These are phyloP conservation scores for Aureobasidium sp. DNA, from an alignment of 2,329 filamentous ascomycete genomes.

Conservation along the genomic window DNA sequence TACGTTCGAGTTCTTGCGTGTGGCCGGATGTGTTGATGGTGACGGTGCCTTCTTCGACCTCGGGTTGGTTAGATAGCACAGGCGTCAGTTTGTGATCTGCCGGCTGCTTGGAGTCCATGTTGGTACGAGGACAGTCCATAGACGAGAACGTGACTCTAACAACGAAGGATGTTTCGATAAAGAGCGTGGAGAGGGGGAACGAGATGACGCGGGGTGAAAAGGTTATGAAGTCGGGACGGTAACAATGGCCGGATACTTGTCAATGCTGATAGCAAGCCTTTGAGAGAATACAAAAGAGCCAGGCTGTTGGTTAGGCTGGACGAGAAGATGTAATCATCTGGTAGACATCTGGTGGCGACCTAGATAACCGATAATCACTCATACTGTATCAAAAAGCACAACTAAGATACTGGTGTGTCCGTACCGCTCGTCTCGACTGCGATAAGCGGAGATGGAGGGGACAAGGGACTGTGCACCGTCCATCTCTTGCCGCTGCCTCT, in stretches of 20 bases:
- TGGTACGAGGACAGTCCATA: not conserved
- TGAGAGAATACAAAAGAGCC: not conserved
- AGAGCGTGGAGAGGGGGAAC: not conserved
- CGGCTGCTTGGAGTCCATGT: slow-evolving; percentile 2
- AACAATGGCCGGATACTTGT: not conserved
- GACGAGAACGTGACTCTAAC: not conserved
- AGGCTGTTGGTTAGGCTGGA: not conserved
- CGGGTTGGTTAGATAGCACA: not conserved
- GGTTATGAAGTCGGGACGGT: not conserved
- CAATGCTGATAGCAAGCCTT: not conserved
- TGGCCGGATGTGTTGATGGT: slow-evolving; percentile 42
- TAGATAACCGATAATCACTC: not conserved
- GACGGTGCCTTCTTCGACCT: slow-evolving; percentile 10
- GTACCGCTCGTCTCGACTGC: slow-evolving; percentile 2
- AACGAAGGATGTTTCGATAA: not conserved
- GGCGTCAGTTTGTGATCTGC: not conserved
- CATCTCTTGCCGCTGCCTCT: slow-evolving; percentile 5
- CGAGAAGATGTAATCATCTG: not conserved
- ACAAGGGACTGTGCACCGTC: not conserved
- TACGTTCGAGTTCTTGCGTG: slow-evolving; percentile 42
- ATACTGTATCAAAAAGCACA: slow-evolving; percentile 6
- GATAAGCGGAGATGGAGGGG: slow-evolving; percentile 5
- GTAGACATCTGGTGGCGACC: not conserved
- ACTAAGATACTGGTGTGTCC: not conserved
- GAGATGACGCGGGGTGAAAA: not conserved